phyloP scores from a whole-genome alignment of 306 rosid genomes.

The Begonia loranthoides region DNA sequence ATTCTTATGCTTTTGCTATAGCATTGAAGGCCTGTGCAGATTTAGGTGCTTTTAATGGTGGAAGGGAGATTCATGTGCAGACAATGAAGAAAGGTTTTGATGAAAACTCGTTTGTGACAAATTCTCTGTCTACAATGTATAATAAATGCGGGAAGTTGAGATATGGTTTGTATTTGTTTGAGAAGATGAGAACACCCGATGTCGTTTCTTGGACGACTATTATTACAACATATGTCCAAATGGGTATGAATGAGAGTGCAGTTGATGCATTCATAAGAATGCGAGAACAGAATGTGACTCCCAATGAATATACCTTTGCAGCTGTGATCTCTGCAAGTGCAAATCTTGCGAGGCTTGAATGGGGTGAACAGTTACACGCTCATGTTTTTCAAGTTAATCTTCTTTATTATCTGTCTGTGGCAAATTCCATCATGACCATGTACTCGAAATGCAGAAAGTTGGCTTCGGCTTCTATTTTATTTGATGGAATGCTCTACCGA shows the following conservation, averaged over 20 bases:
- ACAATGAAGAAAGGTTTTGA: slow-evolving; percentile 50
- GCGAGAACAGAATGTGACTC: slow-evolving; percentile 38
- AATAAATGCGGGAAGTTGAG: slow-evolving; percentile 57
- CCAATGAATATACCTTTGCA: slow-evolving; percentile 64
- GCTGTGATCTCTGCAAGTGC: slow-evolving; percentile 53
- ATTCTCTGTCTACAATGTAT: slow-evolving; percentile 58
- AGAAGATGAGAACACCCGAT: slow-evolving; percentile 36
- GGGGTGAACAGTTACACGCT: slow-evolving; percentile 56
- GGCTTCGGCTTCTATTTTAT: slow-evolving; percentile 35
- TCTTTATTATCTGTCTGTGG: slow-evolving; percentile 41
- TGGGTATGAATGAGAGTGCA: slow-evolving; percentile 40
- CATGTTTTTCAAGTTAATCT: slow-evolving; percentile 36
- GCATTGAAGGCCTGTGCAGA: slow-evolving; percentile 48
- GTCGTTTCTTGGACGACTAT: slow-evolving; percentile 74
- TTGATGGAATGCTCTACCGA: slow-evolving; percentile 32
- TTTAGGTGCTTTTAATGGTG: slow-evolving; percentile 33
- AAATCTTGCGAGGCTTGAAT: slow-evolving; percentile 34
- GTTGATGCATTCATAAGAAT: slow-evolving; percentile 44
- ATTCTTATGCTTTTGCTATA: background rate
- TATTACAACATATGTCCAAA: slow-evolving; percentile 34
- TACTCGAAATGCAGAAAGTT: slow-evolving; percentile 54
- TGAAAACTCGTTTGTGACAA: slow-evolving; percentile 48
- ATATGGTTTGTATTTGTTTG: slow-evolving; percentile 41
- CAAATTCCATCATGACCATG: slow-evolving; percentile 52
- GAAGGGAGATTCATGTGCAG: slow-evolving; percentile 50